Conservation (phyloP, 1,139 yeast species). For the Insectozyma bohioensis region DNA sequence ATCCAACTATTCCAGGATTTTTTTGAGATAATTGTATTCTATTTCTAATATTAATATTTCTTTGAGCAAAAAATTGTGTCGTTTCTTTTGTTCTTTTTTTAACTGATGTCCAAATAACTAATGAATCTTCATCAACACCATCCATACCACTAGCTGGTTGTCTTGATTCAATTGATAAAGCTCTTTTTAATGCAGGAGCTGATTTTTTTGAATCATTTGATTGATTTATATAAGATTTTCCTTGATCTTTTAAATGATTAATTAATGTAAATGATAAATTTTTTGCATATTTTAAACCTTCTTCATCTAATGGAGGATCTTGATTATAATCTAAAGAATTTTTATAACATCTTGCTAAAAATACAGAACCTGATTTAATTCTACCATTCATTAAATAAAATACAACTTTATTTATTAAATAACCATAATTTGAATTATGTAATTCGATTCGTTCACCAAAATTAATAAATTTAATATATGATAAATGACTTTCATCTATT, state of each 20-base stretch:
- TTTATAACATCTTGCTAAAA: conserved; percentile 80
- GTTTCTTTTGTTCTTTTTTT: conserved; percentile 81
- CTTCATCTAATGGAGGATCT: conserved; percentile 68
- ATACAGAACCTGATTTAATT: conserved; percentile 82
- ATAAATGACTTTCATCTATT: conserved; percentile 48
- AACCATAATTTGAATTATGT: conserved; percentile 81
- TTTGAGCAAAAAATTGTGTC: conserved; percentile 62
- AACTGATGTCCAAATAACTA: conserved; percentile 91
- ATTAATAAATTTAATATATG: conserved; percentile 81
- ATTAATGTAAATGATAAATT: conserved; percentile 37
- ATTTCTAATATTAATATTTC: conserved; percentile 62
- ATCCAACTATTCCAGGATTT: conserved; percentile 88
- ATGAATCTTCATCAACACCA: conserved; percentile 48
- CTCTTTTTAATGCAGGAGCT: conserved; percentile 10
- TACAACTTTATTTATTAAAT: conserved; percentile 83
- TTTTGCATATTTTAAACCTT: conserved; percentile 55
- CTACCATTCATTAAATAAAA: conserved; percentile 87
- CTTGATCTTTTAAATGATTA: conserved; percentile 33
- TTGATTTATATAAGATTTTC: conserved; percentile 25
- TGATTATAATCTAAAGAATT: conserved; percentile 52
- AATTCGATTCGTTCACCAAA: conserved; percentile 87
- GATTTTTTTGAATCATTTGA: conserved; percentile 1
- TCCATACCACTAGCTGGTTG: conserved; percentile 52
- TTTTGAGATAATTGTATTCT: conserved; percentile 83
- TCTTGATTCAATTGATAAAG: conserved; percentile 27